Conservation (phyloP, 257 asterid species). For the Solanum rostratum region DNA sequence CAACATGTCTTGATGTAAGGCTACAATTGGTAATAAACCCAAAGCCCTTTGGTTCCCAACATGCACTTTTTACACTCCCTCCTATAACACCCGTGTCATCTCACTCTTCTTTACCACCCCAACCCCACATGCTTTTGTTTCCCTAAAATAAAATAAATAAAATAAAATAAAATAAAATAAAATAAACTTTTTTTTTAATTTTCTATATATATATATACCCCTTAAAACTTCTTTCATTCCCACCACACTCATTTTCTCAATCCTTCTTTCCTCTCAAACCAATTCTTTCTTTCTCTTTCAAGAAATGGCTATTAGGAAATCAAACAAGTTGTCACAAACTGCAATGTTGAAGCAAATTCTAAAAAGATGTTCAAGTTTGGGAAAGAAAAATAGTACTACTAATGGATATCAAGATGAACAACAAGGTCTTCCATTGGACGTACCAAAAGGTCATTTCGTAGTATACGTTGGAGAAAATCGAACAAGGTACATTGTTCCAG, state of each 20-base stretch:
- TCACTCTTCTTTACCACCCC: conserved; percentile 11
- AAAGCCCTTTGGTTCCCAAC: conserved; percentile 5
- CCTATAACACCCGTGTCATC: not conserved
- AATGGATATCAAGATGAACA: conserved; percentile 7
- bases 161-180: not conserved
- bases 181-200: not conserved
- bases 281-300: not conserved
- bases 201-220: conserved; percentile 19
- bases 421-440: conserved; percentile 38
- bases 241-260: conserved; percentile 8
- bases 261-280: not conserved
- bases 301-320: conserved; percentile 29
- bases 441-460: conserved; percentile 48
- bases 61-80: not conserved
- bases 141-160: not conserved
- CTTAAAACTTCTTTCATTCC: conserved; percentile 7
- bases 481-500: conserved; percentile 35
- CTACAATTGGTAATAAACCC: not conserved
- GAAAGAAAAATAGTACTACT: conserved; percentile 8
- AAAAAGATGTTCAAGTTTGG: conserved; percentile 43
- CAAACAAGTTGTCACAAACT: conserved; percentile 35
- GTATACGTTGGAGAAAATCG: conserved; percentile 49
- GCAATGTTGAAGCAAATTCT: conserved; percentile 43
- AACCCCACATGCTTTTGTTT: conserved; percentile 33
- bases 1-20: conserved; percentile 1